Evolutionary conservation across 2,329 filamentous ascomycete species (phyloP), one percentile per base, ranked within the genome.

Genomic region (Colletotrichum sp.): DNA sequence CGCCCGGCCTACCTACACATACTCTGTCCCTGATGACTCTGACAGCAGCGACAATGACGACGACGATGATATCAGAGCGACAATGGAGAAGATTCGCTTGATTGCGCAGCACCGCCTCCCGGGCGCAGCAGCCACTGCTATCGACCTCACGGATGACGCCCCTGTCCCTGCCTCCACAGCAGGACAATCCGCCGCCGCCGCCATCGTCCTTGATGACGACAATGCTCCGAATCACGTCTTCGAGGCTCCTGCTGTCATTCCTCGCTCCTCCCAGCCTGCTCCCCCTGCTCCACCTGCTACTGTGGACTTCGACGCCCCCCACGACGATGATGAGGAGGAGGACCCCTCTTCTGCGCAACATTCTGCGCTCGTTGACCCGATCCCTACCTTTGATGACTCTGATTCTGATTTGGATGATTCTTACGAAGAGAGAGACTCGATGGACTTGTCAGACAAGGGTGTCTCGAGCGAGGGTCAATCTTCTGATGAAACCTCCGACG

Each of bases 11-110:
- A 30, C 70, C 26, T 89, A 88, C 66, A 81, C 81, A 26, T 89
- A 88, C 66, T 80, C 81, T 39, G 86, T 89, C 3, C 87, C 87
- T 0, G 87, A 89, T 68, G 87, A 87, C 10, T 81, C 80, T 7
- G 85, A 87, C 57, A 81, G 81, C 21, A 76, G 80, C 4, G 82
- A 82, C 72, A 30, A 79, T 0, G 78, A 78, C 21, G 82, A 81
- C 21, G 80, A 82, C 28, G 66, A 72, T 21, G 77, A 78, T 8
- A n/a, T 77, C 34, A 66, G 55, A n/a, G n/a, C 68, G 57, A 66
- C 67, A n/a, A 39, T 74, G 6, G 57, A 68, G 16, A 74, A 62
- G 15, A 44, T 72, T 16, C 72, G 72, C 39, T 63, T 55, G 24
- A 55, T 72, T 9, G 44, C 64, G 16, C 67, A 59, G 34, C 26